These are phyloP conservation scores for Colletotrichum filicis DNA, from an alignment of 2,329 filamentous ascomycete genomes.

Conservation along the genomic window DNA sequence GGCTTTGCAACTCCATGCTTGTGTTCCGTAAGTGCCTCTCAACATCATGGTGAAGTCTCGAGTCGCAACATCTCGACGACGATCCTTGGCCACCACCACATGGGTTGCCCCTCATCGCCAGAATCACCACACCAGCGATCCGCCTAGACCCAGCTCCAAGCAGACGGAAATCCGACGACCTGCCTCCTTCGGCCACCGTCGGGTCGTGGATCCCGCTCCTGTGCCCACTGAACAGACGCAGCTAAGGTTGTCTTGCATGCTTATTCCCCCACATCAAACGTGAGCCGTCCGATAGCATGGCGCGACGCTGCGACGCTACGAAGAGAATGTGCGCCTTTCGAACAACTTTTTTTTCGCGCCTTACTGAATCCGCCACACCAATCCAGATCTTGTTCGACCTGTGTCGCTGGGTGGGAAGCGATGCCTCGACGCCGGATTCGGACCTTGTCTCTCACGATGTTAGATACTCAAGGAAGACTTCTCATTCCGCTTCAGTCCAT, in stretches of 20 bases:
- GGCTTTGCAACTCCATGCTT: not conserved
- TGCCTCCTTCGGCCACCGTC: slow-evolving; percentile 20
- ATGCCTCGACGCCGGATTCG: not conserved
- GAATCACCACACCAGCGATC: not conserved
- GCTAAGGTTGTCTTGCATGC: slow-evolving; percentile 28
- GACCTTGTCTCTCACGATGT: not conserved
- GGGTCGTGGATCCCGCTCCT: slow-evolving; percentile 6
- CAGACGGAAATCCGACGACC: not conserved
- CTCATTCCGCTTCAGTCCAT: not conserved
- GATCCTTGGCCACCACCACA: not conserved
- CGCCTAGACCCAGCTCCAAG: not conserved
- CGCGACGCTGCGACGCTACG: not conserved
- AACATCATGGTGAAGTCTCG: not conserved
- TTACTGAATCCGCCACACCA: not conserved
- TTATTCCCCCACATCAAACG: slow-evolving; percentile 25
- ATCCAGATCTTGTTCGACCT: not conserved
- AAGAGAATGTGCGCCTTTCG: not conserved
- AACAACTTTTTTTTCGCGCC: not conserved
- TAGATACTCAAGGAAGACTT: not conserved
- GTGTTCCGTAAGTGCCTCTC: not conserved
- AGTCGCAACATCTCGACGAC: not conserved
- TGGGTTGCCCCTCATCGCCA: not conserved
- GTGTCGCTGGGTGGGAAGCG: not conserved
- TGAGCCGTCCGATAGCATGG: slow-evolving; percentile 4
- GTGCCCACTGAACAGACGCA: slow-evolving; percentile 29